phyloP scores from a whole-genome alignment of 345 rosid species.

The Salix koriyanagi region DNA sequence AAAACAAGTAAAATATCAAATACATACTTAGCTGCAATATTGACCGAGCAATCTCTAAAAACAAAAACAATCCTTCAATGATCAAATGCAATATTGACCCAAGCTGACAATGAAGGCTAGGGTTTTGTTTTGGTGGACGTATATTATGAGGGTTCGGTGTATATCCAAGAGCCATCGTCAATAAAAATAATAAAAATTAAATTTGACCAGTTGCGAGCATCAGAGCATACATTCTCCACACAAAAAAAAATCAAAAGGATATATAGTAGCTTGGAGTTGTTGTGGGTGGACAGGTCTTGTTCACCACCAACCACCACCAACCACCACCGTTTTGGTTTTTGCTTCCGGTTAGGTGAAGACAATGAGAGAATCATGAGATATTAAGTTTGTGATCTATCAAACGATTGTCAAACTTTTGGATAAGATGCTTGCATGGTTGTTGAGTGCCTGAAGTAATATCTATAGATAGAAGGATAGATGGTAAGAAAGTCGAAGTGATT shows the following conservation, averaged over 20 bases:
- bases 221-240: background rate
- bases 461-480: no score
- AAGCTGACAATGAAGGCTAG: background rate
- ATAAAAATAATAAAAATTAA: background rate
- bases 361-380: background rate
- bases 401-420: background rate
- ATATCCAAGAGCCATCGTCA: background rate
- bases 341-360: slow-evolving; percentile 27
- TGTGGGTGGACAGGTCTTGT: slow-evolving; percentile 10
- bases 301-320: slow-evolving; percentile 33
- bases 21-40: background rate
- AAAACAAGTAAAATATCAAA: no score
- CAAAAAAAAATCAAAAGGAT: background rate
- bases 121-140: background rate
- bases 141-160: background rate
- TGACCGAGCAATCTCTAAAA: background rate
- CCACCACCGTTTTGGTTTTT: slow-evolving; percentile 15
- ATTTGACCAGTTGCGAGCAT: background rate
- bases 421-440: background rate
- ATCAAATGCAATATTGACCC: background rate
- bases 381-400: background rate
- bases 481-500: background rate
- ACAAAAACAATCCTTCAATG: no score
- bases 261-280: slow-evolving; percentile 5
- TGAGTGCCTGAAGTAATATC: background rate